A percentile compares a stretch with the other conserved stretches of the same genome.
phyloP scores from a whole-genome alignment of 139 green algal species.

The Haematococcus sp. region DNA sequence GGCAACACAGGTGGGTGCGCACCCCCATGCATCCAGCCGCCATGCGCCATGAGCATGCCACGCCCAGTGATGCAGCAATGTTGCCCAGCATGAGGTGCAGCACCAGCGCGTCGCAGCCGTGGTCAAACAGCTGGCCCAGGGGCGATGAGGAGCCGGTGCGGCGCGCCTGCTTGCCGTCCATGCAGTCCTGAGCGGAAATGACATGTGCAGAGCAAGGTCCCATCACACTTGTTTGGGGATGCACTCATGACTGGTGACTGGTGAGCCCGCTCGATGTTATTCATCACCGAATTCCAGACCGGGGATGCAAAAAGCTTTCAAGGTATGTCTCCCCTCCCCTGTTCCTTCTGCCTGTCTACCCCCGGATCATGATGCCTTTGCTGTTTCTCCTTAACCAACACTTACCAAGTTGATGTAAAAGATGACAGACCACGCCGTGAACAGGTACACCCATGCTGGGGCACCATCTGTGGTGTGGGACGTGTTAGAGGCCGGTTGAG shows the following conservation, averaged over 20 bases:
- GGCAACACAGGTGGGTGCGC: background rate
- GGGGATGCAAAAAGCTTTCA: too few relatives aligned
- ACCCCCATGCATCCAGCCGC: conserved; percentile 24
- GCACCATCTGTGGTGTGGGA: conserved; percentile 21
- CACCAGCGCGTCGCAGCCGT: conserved; percentile 56
- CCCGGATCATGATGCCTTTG: too few relatives aligned
- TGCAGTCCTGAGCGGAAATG: conserved; percentile 90
- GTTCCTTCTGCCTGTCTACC: too few relatives aligned
- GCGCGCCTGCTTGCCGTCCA: conserved; percentile 95
- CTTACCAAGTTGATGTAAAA: conserved; percentile 77
- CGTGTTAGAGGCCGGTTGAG: too few relatives aligned
- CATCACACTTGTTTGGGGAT: too few relatives aligned
- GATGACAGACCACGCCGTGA: conserved; percentile 45
- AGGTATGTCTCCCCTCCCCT: too few relatives aligned
- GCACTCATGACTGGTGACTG: too few relatives aligned
- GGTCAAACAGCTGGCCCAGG: conserved; percentile 93
- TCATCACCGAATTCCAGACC: too few relatives aligned
- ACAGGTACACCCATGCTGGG: conserved; percentile 66
- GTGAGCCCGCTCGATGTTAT: too few relatives aligned
- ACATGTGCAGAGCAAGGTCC: too few relatives aligned
- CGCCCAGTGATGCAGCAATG: conserved; percentile 22
- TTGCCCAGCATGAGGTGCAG: conserved; percentile 35
- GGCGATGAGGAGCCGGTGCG: conserved; percentile 86
- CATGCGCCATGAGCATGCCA: conserved; percentile 16
- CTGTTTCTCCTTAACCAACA: too few relatives aligned